These are phyloP conservation scores for Cucumis melo DNA, from an alignment of 306 rosid species.

Conservation along the genomic window DNA sequence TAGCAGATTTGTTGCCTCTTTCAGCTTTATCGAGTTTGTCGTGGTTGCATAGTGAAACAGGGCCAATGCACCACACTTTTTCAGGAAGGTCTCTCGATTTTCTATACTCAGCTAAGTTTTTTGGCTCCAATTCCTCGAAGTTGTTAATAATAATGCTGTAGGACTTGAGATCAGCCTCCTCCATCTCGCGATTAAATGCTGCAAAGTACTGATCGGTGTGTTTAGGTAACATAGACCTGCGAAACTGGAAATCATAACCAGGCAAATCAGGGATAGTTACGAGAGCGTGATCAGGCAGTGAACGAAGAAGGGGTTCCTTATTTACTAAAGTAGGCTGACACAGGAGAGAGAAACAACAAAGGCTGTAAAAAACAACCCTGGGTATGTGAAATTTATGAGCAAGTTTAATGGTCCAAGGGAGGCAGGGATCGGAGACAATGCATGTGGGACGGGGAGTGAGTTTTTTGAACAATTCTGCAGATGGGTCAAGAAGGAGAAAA, in stretches of 20 bases:
- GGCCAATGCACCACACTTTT: conserved; percentile 44
- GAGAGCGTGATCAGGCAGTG: conserved; percentile 7
- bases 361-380: conserved; percentile 2
- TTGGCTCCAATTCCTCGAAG: conserved; percentile 29
- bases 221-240: not conserved
- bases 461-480: conserved; percentile 13
- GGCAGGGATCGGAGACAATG: conserved; percentile 41
- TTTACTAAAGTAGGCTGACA: not conserved
- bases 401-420: conserved; percentile 17
- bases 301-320: not conserved
- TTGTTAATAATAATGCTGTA: conserved; percentile 12
- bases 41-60: conserved; percentile 21
- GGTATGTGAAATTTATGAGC: conserved; percentile 3
- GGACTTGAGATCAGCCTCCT: not conserved
- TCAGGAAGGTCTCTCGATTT: conserved; percentile 7
- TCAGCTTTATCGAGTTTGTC: conserved; percentile 15
- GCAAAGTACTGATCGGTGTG: not conserved
- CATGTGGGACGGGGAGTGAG: conserved; percentile 36
- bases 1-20: no score
- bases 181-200: not conserved
- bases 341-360: not conserved
- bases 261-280: not conserved
- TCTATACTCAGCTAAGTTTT: conserved; percentile 25
- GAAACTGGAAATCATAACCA: not conserved
- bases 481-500: conserved; percentile 19